Percentiles rank a stretch among this genome's conserved stretches.
Evolutionary conservation across 495 filamentous ascomycete genomes (phyloP).

Genomic region (Aspergillus ellipticus): DNA sequence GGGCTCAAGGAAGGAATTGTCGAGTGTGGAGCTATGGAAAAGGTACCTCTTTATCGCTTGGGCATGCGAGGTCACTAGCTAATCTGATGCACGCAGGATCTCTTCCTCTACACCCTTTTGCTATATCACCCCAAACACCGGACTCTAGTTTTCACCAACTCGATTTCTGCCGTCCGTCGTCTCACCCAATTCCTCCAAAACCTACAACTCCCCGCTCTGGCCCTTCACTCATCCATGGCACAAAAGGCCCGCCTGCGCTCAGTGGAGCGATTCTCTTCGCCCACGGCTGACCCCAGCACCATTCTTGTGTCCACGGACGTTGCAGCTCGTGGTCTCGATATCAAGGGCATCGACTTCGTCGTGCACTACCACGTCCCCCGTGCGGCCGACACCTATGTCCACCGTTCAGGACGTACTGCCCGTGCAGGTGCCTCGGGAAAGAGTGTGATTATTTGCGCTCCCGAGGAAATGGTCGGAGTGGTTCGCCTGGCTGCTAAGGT

Average conservation of each 20-base stretch:
- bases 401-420: conserved; percentile 92
- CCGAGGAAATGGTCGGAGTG: conserved; percentile 83
- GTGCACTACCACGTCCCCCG: conserved; percentile 95
- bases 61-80: neutral
- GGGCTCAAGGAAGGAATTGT: conserved; percentile 84
- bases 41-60: conserved; percentile 48
- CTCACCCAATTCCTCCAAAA: conserved; percentile 80
- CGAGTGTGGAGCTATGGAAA: conserved; percentile 88
- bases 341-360: conserved; percentile 79
- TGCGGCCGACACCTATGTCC: conserved; percentile 88
- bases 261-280: conserved; percentile 80
- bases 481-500: conserved; percentile 83
- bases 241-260: conserved; percentile 95
- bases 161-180: conserved; percentile 86
- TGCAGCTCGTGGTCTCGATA: conserved; percentile 93
- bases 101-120: conserved; percentile 86
- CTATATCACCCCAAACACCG: conserved; percentile 76
- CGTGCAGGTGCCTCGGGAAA: conserved; percentile 73
- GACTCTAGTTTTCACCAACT: conserved; percentile 90
- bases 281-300: conserved; percentile 51
- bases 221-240: conserved; percentile 88
- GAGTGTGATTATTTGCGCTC: conserved; percentile 82
- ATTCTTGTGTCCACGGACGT: conserved; percentile 94
- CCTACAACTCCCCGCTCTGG: conserved; percentile 70
- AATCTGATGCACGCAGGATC: conserved; percentile 51